Conservation (phyloP, 2,329 filamentous ascomycete genomes). For the Aspergillus melleus region DNA sequence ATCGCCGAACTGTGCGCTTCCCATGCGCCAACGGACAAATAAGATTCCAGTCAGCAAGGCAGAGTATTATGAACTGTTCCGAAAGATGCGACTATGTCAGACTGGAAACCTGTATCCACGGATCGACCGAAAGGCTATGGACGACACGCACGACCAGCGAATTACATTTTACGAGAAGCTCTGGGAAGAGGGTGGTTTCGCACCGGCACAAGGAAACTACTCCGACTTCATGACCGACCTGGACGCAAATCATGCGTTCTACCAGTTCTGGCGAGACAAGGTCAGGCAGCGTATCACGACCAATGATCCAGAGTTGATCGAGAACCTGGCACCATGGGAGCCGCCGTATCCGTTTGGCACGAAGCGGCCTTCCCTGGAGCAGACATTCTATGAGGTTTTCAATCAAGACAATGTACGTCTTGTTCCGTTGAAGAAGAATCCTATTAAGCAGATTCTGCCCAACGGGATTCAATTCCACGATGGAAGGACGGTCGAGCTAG, state of each 20-base stretch:
- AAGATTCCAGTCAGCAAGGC: too few species aligned
- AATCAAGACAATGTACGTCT: conserved; percentile 50
- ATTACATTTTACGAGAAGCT: conserved; percentile 50
- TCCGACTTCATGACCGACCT: conserved; percentile 49
- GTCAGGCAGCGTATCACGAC: conserved; percentile 49
- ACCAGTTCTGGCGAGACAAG: conserved; percentile 59
- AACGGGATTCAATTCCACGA: conserved; percentile 44
- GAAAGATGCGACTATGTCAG: too few species aligned
- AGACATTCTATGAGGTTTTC: conserved; percentile 53
- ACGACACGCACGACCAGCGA: conserved; percentile 43
- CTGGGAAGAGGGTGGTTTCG: conserved; percentile 56
- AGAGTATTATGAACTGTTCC: too few species aligned
- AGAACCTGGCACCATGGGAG: conserved; percentile 55
- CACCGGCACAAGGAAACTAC: conserved; percentile 53
- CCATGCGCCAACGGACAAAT: conserved; percentile 54
- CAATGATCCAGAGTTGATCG: conserved; percentile 48
- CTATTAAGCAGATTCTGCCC: conserved; percentile 41
- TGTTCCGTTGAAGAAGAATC: conserved; percentile 45
- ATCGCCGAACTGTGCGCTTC: conserved; percentile 65
- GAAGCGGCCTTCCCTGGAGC: conserved; percentile 53
- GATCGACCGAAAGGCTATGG: not conserved
- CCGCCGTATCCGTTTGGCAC: conserved; percentile 57
- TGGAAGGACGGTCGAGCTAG: conserved; percentile 37
- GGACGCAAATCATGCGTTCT: conserved; percentile 54
- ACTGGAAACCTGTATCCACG: too few species aligned